Conservation (phyloP, 106 monocot species). For the Acorus gramineus region DNA sequence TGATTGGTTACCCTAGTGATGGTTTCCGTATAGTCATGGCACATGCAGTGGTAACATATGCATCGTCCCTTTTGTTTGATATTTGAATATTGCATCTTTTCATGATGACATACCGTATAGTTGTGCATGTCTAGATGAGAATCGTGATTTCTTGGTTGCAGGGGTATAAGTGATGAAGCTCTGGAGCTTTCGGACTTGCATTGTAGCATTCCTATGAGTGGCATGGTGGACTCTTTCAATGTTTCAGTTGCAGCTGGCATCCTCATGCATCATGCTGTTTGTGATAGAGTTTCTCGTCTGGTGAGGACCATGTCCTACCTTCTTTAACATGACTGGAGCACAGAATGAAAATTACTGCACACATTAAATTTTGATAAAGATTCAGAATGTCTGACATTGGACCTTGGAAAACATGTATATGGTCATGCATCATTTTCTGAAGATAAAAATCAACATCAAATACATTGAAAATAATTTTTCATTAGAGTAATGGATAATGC, state of each 20-base stretch:
- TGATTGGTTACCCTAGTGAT: no score
- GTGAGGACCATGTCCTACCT: constrained; percentile 20
- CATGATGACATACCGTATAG: not conserved
- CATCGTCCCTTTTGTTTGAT: not conserved
- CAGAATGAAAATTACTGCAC: no score
- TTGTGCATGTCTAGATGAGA: not conserved
- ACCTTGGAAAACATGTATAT: no score
- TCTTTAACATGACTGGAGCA: no score
- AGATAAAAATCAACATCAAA: no score
- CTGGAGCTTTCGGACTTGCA: constrained; percentile 61
- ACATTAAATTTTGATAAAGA: no score
- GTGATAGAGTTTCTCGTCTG: constrained; percentile 64
- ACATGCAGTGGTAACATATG: no score
- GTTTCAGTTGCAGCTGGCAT: constrained; percentile 98
- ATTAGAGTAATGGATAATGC: no score
- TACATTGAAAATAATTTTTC: no score
- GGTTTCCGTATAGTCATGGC: no score
- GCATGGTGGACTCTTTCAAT: constrained; percentile 99
- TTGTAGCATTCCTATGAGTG: constrained; percentile 92
- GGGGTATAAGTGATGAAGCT: constrained; percentile 84
- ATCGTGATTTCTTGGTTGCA: constrained; percentile 14
- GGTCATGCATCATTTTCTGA: no score
- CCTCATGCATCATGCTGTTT: constrained; percentile 94
- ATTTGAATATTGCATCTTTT: not conserved
- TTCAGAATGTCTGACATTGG: no score